phyloP scores from a whole-genome alignment of 2,329 filamentous ascomycete genomes.

The Cladosporium halotolerans region DNA sequence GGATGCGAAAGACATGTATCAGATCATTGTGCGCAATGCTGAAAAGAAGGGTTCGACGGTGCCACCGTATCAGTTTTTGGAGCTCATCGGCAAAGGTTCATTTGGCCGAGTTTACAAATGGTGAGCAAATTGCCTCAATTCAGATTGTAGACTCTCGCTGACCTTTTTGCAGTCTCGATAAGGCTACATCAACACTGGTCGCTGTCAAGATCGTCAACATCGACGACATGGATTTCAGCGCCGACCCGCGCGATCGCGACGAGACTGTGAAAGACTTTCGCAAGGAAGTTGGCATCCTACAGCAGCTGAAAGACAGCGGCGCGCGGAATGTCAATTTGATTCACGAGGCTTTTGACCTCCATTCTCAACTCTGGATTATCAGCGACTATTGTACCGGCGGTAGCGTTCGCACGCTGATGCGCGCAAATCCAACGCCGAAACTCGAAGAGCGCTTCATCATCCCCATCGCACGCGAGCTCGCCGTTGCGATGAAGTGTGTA shows the following conservation, averaged over 20 bases:
- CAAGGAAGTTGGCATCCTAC: conserved; percentile 60
- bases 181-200: conserved; percentile 44
- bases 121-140: conserved; percentile 17
- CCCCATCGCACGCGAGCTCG: conserved; percentile 58
- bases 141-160: not conserved
- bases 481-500: conserved; percentile 54
- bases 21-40: conserved; percentile 56
- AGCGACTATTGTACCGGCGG: conserved; percentile 82
- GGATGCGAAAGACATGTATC: conserved; percentile 66
- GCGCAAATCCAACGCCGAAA: conserved; percentile 32
- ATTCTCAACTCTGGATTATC: conserved; percentile 79
- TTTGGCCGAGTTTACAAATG: conserved; percentile 70
- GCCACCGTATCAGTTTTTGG: conserved; percentile 61
- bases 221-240: conserved; percentile 61
- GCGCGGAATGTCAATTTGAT: conserved; percentile 77
- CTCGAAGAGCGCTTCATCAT: conserved; percentile 58
- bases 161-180: conserved; percentile 2
- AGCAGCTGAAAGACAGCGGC: conserved; percentile 65
- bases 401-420: conserved; percentile 63
- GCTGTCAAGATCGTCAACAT: conserved; percentile 81
- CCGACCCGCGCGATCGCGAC: conserved; percentile 53
- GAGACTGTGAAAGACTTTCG: conserved; percentile 54
- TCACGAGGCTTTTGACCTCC: conserved; percentile 70
- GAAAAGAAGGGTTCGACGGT: conserved; percentile 53
- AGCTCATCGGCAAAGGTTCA: conserved; percentile 69